Conservation (phyloP, 1,284 basidiomycete genomes). For the Fomitopsis palustris region DNA sequence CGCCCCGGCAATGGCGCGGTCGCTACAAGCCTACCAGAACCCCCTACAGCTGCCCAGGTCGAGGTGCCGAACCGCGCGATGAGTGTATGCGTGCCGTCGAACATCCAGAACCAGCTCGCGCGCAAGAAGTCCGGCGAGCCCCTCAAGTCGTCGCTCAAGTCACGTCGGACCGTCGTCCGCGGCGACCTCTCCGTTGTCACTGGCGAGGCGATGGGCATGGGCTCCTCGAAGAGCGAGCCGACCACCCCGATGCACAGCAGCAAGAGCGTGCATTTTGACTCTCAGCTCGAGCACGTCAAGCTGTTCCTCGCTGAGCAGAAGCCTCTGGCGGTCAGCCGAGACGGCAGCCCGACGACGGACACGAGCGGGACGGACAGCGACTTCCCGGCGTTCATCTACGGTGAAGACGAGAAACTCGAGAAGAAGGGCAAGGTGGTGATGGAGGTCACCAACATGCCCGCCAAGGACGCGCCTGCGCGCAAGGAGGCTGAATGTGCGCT, state of each 20-base stretch:
- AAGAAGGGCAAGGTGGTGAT: constrained; percentile 44
- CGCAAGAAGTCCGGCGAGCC: constrained; percentile 93
- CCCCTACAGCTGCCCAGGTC: not conserved
- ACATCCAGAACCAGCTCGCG: constrained; percentile 11
- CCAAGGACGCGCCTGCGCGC: constrained; percentile 18
- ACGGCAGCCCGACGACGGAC: constrained; percentile 84
- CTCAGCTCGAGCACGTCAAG: constrained; percentile 89
- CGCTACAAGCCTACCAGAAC: not conserved
- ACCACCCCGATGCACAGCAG: constrained; percentile 51
- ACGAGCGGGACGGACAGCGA: constrained; percentile 74
- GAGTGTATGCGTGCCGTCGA: constrained; percentile 1
- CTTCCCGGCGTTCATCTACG: constrained; percentile 62
- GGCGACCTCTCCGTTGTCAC: constrained; percentile 50
- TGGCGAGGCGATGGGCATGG: constrained; percentile 11
- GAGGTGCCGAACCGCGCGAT: not conserved
- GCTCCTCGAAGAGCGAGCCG: constrained; percentile 54
- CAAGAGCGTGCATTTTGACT: constrained; percentile 93
- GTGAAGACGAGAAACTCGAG: constrained; percentile 34
- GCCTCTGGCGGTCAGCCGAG: constrained; percentile 87
- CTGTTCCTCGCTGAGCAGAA: constrained; percentile 93
- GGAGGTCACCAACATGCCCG: constrained; percentile 51
- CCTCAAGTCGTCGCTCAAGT: constrained; percentile 89
- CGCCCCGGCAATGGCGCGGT: not conserved
- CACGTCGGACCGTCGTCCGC: constrained; percentile 46
- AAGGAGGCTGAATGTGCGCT: constrained; percentile 44